These are phyloP conservation scores for Malania oleifera DNA, from an alignment of 164 flowering plant genomes.

Conservation along the genomic window DNA sequence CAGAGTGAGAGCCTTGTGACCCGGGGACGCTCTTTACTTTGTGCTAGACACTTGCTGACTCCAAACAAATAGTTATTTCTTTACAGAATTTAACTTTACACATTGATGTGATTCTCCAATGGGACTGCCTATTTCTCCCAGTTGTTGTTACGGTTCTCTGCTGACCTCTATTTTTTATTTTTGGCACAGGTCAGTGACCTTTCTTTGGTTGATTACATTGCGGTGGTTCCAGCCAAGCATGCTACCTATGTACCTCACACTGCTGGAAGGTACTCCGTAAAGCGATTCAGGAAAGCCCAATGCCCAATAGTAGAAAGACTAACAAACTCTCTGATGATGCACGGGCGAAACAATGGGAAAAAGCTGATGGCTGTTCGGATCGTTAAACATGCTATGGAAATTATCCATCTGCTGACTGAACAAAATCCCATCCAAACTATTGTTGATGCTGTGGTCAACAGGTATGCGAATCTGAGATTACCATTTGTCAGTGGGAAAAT, in stretches of 20 bases:
- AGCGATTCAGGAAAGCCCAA: conserved; percentile 43
- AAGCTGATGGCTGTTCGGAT: conserved; percentile 40
- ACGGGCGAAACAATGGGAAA: conserved; percentile 44
- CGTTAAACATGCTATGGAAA: conserved; percentile 43
- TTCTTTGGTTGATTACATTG: conserved; percentile 34
- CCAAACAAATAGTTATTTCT: no score
- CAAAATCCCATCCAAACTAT: conserved; percentile 40
- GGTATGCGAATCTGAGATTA: conserved; percentile 8
- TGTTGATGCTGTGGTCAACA: conserved; percentile 46
- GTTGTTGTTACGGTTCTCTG: no score
- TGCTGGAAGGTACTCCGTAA: conserved; percentile 39
- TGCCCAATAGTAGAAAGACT: conserved; percentile 43
- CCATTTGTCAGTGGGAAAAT: neutral
- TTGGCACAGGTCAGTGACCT: conserved; percentile 26
- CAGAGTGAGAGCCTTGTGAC: no score
- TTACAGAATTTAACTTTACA: no score
- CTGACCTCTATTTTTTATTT: neutral
- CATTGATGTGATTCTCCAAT: no score
- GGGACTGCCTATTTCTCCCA: no score
- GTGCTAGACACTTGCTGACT: no score
- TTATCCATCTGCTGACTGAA: conserved; percentile 38
- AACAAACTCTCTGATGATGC: conserved; percentile 47
- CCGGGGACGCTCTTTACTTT: no score
- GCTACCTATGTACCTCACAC: conserved; percentile 40
- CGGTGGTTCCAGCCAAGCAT: conserved; percentile 26